phyloP scores from a whole-genome alignment of 2,329 filamentous ascomycete genomes.

The Hypoxylon sp. region DNA sequence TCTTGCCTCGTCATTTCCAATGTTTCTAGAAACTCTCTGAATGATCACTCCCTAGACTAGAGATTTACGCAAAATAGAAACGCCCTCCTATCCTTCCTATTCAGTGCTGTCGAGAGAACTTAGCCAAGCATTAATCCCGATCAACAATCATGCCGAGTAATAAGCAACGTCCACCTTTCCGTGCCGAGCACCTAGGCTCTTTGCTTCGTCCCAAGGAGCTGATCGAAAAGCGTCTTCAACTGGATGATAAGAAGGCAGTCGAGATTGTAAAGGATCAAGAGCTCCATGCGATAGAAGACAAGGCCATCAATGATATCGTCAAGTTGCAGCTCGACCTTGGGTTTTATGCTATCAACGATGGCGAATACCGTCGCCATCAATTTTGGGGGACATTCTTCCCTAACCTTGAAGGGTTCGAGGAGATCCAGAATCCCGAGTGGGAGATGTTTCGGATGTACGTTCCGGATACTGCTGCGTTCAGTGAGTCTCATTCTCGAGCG shows the following conservation, averaged over 20 bases:
- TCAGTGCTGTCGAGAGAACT: neutral
- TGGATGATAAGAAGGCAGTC: conserved; percentile 50
- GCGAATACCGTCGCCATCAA: conserved; percentile 53
- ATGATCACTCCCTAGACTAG: too few species aligned
- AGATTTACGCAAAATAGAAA: too few species aligned
- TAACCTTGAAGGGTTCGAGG: conserved; percentile 53
- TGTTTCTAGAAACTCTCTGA: conserved; percentile 2
- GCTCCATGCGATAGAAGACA: conserved; percentile 64
- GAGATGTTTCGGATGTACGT: conserved; percentile 63
- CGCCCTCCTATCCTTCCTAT: neutral
- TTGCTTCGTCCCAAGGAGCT: conserved; percentile 73
- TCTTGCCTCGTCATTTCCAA: neutral
- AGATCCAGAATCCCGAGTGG: conserved; percentile 58
- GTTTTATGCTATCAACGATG: conserved; percentile 68
- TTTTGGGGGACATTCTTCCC: conserved; percentile 60
- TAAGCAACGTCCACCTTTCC: conserved; percentile 65
- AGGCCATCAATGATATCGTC: conserved; percentile 72
- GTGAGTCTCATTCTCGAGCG: conserved; percentile 44
- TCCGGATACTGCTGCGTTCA: conserved; percentile 55
- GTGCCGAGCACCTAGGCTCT: conserved; percentile 79
- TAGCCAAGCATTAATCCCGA: neutral
- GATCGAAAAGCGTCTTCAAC: conserved; percentile 64
- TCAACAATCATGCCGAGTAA: conserved; percentile 39
- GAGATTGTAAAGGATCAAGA: conserved; percentile 51
- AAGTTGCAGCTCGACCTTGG: conserved; percentile 73